Conservation (phyloP, 192 early-diverging fungal species). For the Mortierella antarctica region DNA sequence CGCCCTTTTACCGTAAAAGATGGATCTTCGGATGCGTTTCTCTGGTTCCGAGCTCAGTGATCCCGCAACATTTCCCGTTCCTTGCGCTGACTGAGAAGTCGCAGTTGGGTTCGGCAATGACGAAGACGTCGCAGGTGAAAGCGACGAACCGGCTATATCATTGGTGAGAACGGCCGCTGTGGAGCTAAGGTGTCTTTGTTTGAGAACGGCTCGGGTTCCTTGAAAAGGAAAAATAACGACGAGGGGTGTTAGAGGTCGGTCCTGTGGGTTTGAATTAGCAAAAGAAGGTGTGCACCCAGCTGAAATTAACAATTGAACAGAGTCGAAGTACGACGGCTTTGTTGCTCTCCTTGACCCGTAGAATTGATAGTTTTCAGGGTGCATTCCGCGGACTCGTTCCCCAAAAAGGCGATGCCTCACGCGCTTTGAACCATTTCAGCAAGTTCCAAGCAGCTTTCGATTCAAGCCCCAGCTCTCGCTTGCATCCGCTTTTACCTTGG, state of each 20-base stretch:
- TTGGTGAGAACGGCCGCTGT: neutral
- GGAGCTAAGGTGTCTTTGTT: constrained; percentile 20
- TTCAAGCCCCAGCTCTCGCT: too few relatives aligned
- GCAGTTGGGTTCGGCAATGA: neutral
- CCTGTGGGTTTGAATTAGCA: neutral
- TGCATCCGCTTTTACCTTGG: constrained; percentile 1
- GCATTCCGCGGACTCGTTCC: too few relatives aligned
- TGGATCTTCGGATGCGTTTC: constrained; percentile 49
- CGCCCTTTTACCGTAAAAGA: constrained; percentile 41
- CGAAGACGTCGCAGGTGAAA: constrained; percentile 2
- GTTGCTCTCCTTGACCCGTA: too few relatives aligned
- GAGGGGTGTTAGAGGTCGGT: too few relatives aligned
- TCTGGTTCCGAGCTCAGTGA: constrained; percentile 19
- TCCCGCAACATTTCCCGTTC: neutral
- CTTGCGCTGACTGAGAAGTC: constrained; percentile 4
- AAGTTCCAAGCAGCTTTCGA: too few relatives aligned
- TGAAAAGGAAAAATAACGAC: neutral
- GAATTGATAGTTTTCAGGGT: too few relatives aligned
- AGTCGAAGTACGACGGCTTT: too few relatives aligned
- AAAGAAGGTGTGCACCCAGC: neutral
- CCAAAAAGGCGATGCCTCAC: too few relatives aligned
- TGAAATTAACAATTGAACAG: too few relatives aligned
- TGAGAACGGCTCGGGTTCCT: neutral
- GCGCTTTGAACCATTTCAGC: too few relatives aligned
- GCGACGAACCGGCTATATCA: constrained; percentile 8